Conservation (phyloP, 1,139 yeast genomes). For the Diutina siamensis region DNA sequence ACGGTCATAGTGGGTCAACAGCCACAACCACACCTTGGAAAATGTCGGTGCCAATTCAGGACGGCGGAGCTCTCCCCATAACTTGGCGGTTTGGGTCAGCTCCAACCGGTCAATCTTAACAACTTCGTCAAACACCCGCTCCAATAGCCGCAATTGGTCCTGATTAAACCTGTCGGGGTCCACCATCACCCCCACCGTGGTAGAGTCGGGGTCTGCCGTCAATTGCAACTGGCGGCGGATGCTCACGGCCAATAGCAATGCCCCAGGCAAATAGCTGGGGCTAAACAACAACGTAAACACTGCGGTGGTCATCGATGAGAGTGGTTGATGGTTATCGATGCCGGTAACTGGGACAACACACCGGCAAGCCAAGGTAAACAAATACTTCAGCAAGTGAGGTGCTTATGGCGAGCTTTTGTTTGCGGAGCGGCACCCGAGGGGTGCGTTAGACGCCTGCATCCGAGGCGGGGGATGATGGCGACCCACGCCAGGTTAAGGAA, state of each 20-base stretch:
- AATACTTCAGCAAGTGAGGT: no score
- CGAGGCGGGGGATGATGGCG: no score
- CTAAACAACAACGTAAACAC: constrained; percentile 46
- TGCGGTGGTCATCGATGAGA: not conserved
- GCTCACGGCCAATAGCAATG: constrained; percentile 46
- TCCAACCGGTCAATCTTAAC: constrained; percentile 20
- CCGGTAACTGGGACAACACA: not conserved
- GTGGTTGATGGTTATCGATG: no score
- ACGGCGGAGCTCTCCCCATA: constrained; percentile 35
- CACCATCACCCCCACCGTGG: constrained; percentile 23
- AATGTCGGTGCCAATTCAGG: constrained; percentile 66
- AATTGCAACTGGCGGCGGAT: constrained; percentile 12
- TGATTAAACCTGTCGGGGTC: constrained; percentile 20
- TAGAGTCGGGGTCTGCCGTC: constrained; percentile 8
- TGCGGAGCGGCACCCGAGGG: not conserved
- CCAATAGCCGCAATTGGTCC: constrained; percentile 19
- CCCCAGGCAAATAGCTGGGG: constrained; percentile 65
- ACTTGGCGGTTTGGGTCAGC: constrained; percentile 18
- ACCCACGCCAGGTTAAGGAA: no score
- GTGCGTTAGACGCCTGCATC: not conserved
- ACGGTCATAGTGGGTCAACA: constrained; percentile 41
- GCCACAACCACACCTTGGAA: constrained; percentile 70
- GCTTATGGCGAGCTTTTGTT: no score
- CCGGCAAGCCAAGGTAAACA: not conserved
- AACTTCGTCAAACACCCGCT: constrained; percentile 17